phyloP scores from a whole-genome alignment of 805 yeast genomes.

The Saccharomycopsis sp. region DNA sequence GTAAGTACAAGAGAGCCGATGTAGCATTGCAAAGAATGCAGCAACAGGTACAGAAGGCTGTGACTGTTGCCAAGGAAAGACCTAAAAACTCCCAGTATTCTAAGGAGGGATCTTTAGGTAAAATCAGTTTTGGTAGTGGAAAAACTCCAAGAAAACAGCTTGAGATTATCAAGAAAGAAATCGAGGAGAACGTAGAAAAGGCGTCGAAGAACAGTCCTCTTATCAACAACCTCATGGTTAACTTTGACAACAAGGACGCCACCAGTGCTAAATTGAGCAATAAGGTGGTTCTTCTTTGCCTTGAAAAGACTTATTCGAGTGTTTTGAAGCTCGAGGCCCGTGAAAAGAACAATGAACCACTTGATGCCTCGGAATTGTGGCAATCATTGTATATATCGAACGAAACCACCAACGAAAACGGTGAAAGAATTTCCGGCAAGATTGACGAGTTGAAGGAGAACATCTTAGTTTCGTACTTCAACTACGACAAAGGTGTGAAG shows the following conservation, averaged over 20 bases:
- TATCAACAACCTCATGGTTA: slow-evolving; percentile 28
- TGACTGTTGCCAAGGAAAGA: slow-evolving; percentile 87
- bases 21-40: slow-evolving; percentile 95
- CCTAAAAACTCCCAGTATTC: slow-evolving; percentile 59
- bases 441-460: slow-evolving; percentile 53
- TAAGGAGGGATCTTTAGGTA: slow-evolving; percentile 78
- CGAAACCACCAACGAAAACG: slow-evolving; percentile 33
- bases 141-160: slow-evolving; percentile 85
- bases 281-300: slow-evolving; percentile 53
- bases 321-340: slow-evolving; percentile 74
- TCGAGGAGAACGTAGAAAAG: slow-evolving; percentile 30
- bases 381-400: slow-evolving; percentile 69
- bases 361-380: slow-evolving; percentile 56
- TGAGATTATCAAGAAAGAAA: slow-evolving; percentile 51
- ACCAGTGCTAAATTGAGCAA: slow-evolving; percentile 28
- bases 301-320: slow-evolving; percentile 74
- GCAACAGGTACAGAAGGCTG: slow-evolving; percentile 95
- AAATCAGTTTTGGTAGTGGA: slow-evolving; percentile 69
- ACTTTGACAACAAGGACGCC: slow-evolving; percentile 25
- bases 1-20: slow-evolving; percentile 76
- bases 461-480: slow-evolving; percentile 77
- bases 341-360: slow-evolving; percentile 49
- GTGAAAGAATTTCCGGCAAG: slow-evolving; percentile 22
- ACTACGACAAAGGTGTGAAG: slow-evolving; percentile 83
- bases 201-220: slow-evolving; percentile 4